phyloP scores from a whole-genome alignment of 2,329 filamentous ascomycete species.

The Metarhizium sp. region DNA sequence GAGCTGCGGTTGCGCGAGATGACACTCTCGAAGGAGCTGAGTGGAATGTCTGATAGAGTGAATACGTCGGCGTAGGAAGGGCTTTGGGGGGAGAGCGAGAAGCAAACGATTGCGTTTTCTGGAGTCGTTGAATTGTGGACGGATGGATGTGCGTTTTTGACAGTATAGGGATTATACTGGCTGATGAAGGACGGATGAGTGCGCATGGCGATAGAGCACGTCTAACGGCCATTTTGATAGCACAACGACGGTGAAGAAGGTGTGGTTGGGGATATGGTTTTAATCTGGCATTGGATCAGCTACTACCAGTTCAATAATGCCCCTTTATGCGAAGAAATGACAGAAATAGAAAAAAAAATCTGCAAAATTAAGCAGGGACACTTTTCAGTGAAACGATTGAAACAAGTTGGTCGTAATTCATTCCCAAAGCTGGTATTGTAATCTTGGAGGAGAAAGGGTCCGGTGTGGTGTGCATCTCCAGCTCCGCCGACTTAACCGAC shows the following conservation, averaged over 20 bases:
- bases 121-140: background rate
- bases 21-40: conserved; percentile 11
- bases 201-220: background rate
- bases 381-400: no score
- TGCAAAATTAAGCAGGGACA: no score
- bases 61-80: conserved; percentile 9
- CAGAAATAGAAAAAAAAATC: no score
- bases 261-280: background rate
- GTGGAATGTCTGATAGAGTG: conserved; percentile 14
- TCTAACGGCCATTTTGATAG: background rate
- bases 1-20: conserved; percentile 8
- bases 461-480: no score
- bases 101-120: conserved; percentile 2
- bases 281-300: background rate
- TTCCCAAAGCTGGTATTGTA: no score
- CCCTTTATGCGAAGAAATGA: background rate
- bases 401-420: no score
- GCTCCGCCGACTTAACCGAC: background rate
- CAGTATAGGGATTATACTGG: no score
- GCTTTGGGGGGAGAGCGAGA: conserved; percentile 1
- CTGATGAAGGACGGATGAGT: background rate
- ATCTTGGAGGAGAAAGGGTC: no score
- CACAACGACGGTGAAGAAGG: background rate
- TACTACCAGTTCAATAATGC: background rate
- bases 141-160: background rate